Percentiles rank a stretch among this genome's conserved stretches.
Evolutionary conservation across 75 land plant species (phyloP).

Genomic region (Selaginella moellendorffii): DNA sequence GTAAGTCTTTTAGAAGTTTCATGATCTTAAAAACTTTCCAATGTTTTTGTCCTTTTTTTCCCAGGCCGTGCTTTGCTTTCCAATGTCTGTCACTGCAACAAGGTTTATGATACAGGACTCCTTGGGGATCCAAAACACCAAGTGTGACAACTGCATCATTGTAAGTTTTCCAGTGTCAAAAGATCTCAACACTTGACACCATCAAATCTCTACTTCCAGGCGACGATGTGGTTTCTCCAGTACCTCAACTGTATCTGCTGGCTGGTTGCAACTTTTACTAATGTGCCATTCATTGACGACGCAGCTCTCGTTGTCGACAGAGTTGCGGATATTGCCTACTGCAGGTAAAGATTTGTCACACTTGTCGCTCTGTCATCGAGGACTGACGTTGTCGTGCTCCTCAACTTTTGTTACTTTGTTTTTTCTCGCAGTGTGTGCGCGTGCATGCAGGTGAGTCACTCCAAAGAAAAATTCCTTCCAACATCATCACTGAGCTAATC

Average conservation of each 20-base stretch:
- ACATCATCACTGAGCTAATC: not conserved
- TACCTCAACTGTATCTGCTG: conserved; percentile 18
- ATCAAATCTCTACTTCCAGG: not conserved
- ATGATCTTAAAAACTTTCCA: too few species aligned
- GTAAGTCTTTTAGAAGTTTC: not conserved
- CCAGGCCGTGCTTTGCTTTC: conserved; percentile 4
- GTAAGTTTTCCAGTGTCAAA: too few species aligned
- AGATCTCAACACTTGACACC: not conserved
- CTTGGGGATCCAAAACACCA: conserved; percentile 5
- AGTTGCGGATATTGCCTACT: conserved; percentile 18
- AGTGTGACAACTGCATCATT: conserved; percentile 16
- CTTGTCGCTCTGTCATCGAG: too few species aligned
- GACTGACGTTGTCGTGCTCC: too few species aligned
- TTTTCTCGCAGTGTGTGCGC: conserved; percentile 60
- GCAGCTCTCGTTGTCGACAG: conserved; percentile 14
- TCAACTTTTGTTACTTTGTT: conserved; percentile 4
- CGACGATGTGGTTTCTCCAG: conserved; percentile 14
- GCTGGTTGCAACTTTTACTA: conserved; percentile 8
- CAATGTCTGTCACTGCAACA: conserved; percentile 10
- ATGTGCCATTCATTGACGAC: conserved; percentile 10
- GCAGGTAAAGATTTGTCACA: conserved; percentile 3
- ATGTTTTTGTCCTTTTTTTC: not conserved
- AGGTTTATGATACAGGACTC: conserved; percentile 12
- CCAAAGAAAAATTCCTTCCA: not conserved
- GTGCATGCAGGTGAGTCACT: conserved; percentile 64